Base-by-base conservation (phyloP, 176 grass and related monocot species). In the Aegilops speltoides region DNA sequence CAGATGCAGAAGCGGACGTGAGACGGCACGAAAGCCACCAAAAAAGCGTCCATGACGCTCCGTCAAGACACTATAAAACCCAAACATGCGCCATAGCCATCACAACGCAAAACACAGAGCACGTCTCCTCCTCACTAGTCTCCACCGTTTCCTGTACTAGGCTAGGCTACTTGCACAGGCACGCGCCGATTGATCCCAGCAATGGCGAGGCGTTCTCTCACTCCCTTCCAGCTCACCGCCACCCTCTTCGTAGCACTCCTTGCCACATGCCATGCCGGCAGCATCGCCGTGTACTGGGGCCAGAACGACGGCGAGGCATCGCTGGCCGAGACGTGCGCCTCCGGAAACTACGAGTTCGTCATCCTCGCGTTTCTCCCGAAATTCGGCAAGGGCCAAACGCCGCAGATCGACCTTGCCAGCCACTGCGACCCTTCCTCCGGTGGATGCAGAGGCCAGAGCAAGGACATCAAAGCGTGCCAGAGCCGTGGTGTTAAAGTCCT, bases 311-410 rank as follows among this genome's bases (percentile, higher is more conserved):
- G 40, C 31, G 93, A 93, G 81, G 93, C 86, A 26, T 76, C 88
- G 4, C 62, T 93, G 8, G 60, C 80, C 12, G 61, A 87, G 2
- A 92, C 90, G 1, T 95, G 86, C 12, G 64, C 72, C 7, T 90
- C 88, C 0, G 90, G 88, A 6, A 86, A 93, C 80, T 93, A 95
- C 63, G 46, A 86, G 75, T 92, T 76, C 28, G 88, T 95, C 41
- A 90, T 89, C 71, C 81, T 93, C 24, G 93, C 90, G 3, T 95
- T 90, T 85, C 87, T 93, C 40, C 85, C 84, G 60, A 70, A 89
- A 73, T 94, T 91, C 50, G 91, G 91, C 87, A 91, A 92, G 37
- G 91, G 91, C 16, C 89, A 94, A 62, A 92, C 88, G 0, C 94
- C 94, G 12, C 16, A 22, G 69, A n/a, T 96, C 16, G 75, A 96